Percentiles rank a stretch among this genome's conserved stretches.
phyloP scores from a whole-genome alignment of 352 stramenopile species.

The Globisporangium viniferum region DNA sequence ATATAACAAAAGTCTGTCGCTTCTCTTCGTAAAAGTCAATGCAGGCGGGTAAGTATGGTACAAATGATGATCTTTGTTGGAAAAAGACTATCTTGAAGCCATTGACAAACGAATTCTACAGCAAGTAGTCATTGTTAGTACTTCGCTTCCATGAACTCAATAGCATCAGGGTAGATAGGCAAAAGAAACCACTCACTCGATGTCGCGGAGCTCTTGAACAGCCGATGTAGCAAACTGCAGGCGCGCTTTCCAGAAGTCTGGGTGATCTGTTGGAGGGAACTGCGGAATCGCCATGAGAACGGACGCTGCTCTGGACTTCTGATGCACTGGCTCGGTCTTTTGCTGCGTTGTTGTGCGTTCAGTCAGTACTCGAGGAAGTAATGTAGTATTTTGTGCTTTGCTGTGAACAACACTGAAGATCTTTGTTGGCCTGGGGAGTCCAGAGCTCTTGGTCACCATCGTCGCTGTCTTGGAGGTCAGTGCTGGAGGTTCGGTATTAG shows the following conservation, averaged over 20 bases:
- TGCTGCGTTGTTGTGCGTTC: not conserved
- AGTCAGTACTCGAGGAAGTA: not conserved
- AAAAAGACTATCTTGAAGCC: conserved; percentile 13
- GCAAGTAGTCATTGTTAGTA: not conserved
- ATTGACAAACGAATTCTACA: conserved; percentile 6
- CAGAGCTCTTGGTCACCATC: conserved; percentile 4
- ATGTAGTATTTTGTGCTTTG: not conserved
- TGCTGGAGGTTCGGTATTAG: conserved; percentile 10
- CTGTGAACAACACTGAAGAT: not conserved
- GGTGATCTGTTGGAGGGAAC: conserved; percentile 2
- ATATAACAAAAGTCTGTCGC: too few relatives aligned
- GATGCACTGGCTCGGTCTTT: not conserved
- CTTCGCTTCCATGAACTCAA: not conserved
- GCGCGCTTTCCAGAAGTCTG: conserved; percentile 19
- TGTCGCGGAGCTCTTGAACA: conserved; percentile 3
- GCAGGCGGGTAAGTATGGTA: not conserved
- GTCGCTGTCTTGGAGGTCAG: conserved; percentile 6
- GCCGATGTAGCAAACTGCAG: conserved; percentile 7
- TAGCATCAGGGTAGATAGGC: not conserved
- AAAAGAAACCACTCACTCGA: conserved; percentile 7
- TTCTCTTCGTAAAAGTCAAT: too few relatives aligned
- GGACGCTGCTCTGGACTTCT: not conserved
- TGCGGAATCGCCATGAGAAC: not conserved
- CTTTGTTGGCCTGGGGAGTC: conserved; percentile 6
- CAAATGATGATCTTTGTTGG: not conserved